phyloP scores from a whole-genome alignment of 495 filamentous ascomycete species.

The Annulohypoxylon moriforme region DNA sequence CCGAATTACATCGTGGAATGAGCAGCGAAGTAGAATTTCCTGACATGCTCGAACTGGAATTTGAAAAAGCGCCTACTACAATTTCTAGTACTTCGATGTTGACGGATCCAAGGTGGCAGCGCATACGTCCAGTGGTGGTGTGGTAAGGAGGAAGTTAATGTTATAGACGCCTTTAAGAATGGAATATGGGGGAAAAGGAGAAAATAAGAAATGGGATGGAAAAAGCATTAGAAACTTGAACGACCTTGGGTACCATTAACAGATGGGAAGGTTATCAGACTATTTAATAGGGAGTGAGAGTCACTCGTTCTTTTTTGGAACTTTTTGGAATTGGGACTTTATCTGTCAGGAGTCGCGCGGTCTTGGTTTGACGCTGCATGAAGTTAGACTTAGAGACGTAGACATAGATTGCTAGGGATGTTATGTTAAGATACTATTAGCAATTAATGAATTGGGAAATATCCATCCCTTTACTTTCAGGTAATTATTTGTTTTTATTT shows the following conservation, averaged over 20 bases:
- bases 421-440: slow-evolving; percentile 9
- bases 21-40: not conserved
- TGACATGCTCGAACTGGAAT: slow-evolving; percentile 6
- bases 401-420: slow-evolving; percentile 16
- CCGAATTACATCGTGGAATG: slow-evolving; percentile 24
- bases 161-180: not conserved
- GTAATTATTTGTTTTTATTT: too few relatives aligned
- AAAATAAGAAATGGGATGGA: not conserved
- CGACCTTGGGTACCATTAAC: not conserved
- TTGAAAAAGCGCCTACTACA: slow-evolving; percentile 25
- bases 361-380: slow-evolving; percentile 1
- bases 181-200: not conserved
- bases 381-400: not conserved
- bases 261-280: slow-evolving; percentile 15
- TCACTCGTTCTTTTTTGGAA: slow-evolving; percentile 21
- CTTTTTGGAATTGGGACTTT: slow-evolving; percentile 32
- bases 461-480: not conserved
- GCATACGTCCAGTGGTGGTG: slow-evolving; percentile 39
- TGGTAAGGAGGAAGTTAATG: slow-evolving; percentile 31
- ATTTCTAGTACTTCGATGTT: slow-evolving; percentile 22
- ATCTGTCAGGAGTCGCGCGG: slow-evolving; percentile 9
- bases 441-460: slow-evolving; percentile 19
- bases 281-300: slow-evolving; percentile 24
- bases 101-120: slow-evolving; percentile 40
- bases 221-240: not conserved